Conservation (phyloP, 179 eudicot genomes). For the Gypsophila paniculata region DNA sequence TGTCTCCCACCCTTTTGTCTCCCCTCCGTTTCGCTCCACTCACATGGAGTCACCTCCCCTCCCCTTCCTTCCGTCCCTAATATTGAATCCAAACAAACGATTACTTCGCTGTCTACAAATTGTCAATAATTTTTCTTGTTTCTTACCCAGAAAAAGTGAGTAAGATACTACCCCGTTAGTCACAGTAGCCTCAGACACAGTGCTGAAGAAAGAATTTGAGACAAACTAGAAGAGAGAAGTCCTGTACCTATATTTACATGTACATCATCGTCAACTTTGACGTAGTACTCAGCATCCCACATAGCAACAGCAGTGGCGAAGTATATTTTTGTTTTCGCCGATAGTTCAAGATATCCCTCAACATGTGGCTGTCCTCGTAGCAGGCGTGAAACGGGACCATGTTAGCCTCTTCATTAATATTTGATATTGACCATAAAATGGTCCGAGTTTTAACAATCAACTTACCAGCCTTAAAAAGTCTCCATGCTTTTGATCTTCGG, state of each 20-base stretch:
- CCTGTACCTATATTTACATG: conserved; percentile 88
- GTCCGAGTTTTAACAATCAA: not conserved
- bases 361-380: conserved; percentile 62
- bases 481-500: conserved; percentile 89
- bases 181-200: no score
- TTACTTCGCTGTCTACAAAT: no score
- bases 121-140: no score
- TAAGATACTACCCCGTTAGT: no score
- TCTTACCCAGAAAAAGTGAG: no score
- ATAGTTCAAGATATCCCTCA: conserved; percentile 92
- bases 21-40: no score
- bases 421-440: not conserved
- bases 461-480: conserved; percentile 86
- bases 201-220: no score
- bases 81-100: no score
- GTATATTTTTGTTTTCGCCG: conserved; percentile 84
- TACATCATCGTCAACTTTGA: conserved; percentile 93
- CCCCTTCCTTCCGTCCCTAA: no score
- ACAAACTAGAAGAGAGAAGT: not conserved
- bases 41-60: no score
- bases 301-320: conserved; percentile 75
- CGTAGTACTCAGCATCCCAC: conserved; percentile 97
- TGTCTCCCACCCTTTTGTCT: no score
- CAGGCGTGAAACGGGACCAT: conserved; percentile 20
- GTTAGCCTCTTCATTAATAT: conserved; percentile 17